Conservation (phyloP, 2,329 filamentous ascomycete genomes). For the Pezicula rhizophila region DNA sequence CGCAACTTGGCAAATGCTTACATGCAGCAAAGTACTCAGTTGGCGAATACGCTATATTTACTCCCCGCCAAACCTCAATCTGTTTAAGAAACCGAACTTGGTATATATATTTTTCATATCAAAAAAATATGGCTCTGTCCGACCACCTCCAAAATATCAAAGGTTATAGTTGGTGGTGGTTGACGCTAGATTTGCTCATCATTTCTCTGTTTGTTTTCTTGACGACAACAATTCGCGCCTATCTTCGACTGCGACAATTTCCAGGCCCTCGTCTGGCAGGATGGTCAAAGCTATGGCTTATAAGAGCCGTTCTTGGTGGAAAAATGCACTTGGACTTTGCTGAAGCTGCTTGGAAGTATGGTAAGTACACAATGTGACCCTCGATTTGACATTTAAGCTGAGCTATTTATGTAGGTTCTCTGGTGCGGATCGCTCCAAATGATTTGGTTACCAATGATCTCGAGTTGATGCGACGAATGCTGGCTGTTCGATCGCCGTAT, state of each 20-base stretch:
- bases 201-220: neutral
- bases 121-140: too few species aligned
- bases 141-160: too few species aligned
- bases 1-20: too few species aligned
- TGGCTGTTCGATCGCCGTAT: conserved; percentile 31
- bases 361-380: neutral
- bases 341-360: neutral
- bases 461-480: conserved; percentile 31
- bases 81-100: too few species aligned
- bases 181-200: too few species aligned
- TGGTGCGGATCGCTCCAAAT: conserved; percentile 36
- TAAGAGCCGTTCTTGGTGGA: neutral
- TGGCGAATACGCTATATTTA: too few species aligned
- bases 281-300: neutral
- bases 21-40: too few species aligned
- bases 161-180: too few species aligned
- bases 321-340: neutral
- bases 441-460: conserved; percentile 35
- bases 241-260: neutral
- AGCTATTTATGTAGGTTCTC: conserved; percentile 1
- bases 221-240: neutral
- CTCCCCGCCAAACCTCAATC: too few species aligned
- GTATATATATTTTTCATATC: too few species aligned
- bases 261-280: neutral
- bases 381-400: neutral